Evolutionary conservation across 2,329 filamentous ascomycete species (phyloP).

Genomic region (Lithohypha guttulata): DNA sequence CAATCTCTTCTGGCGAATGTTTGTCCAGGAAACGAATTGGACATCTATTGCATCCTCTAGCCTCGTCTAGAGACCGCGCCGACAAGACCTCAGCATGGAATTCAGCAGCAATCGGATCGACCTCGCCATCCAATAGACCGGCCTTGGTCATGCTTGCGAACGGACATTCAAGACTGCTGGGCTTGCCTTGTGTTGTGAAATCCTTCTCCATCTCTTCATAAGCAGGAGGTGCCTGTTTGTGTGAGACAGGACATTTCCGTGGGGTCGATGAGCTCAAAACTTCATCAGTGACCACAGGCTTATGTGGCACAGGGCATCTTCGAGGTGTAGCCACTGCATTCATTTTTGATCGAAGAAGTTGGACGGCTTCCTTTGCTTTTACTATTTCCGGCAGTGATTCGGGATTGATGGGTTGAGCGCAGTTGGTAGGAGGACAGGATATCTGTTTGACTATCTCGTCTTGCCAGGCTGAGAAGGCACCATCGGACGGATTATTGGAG

Average conservation of each 20-base stretch:
- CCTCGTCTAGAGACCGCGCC: constrained; percentile 41
- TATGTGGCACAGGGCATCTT: constrained; percentile 21
- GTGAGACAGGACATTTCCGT: constrained; percentile 21
- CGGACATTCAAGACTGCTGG: constrained; percentile 69
- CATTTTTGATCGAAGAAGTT: constrained; percentile 21
- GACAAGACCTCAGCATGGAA: constrained; percentile 34
- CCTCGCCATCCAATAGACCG: constrained; percentile 19
- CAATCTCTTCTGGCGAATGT: constrained; percentile 85
- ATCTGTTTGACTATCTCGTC: constrained; percentile 9
- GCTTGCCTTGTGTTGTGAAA: constrained; percentile 76
- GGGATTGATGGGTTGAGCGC: background rate
- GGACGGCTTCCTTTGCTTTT: constrained; percentile 31
- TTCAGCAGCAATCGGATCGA: constrained; percentile 42
- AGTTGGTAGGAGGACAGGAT: constrained; percentile 18
- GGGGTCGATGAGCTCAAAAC: background rate
- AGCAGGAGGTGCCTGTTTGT: constrained; percentile 5
- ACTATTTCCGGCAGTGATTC: constrained; percentile 20
- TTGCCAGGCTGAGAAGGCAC: constrained; percentile 4
- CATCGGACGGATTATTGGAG: constrained; percentile 5
- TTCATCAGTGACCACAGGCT: constrained; percentile 15
- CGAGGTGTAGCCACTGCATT: constrained; percentile 23
- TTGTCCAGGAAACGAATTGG: constrained; percentile 88
- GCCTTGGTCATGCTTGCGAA: constrained; percentile 50
- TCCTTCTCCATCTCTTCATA: constrained; percentile 62
- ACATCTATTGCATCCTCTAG: constrained; percentile 52